phyloP scores from a whole-genome alignment of 371 early-diverging fungal species.

The Lichtheimia ramosa region DNA sequence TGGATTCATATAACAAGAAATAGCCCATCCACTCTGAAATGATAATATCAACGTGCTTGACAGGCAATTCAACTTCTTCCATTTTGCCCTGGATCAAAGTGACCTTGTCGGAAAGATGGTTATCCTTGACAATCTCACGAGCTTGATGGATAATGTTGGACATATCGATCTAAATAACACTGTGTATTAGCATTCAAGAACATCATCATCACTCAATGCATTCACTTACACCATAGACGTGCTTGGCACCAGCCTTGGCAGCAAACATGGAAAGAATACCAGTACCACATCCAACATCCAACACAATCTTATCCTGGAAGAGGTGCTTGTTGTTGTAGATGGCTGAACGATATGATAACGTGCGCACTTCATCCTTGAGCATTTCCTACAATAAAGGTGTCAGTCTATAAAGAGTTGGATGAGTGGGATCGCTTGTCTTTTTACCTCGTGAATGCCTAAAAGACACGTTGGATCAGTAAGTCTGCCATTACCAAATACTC shows the following conservation, averaged over 20 bases:
- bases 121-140: slow-evolving; percentile 85
- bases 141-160: slow-evolving; percentile 95
- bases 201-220: too few relatives aligned
- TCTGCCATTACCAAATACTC: too few relatives aligned
- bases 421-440: not conserved
- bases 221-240: slow-evolving; percentile 81
- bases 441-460: slow-evolving; percentile 59
- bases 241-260: slow-evolving; percentile 88
- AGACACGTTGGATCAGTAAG: not conserved
- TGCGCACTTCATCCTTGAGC: slow-evolving; percentile 95
- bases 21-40: slow-evolving; percentile 99
- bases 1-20: slow-evolving; percentile 96
- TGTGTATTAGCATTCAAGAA: too few relatives aligned
- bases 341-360: slow-evolving; percentile 90
- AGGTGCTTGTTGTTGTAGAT: slow-evolving; percentile 92
- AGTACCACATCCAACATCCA: slow-evolving; percentile 97
- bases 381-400: slow-evolving; percentile 69
- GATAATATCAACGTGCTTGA: slow-evolving; percentile 90
- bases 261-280: slow-evolving; percentile 96
- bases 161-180: slow-evolving; percentile 78
- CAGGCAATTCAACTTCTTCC: slow-evolving; percentile 93
- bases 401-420: not conserved
- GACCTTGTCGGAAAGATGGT: slow-evolving; percentile 79
- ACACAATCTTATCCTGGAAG: slow-evolving; percentile 95
- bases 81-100: slow-evolving; percentile 94